These are phyloP conservation scores for Termitomyces sp. DNA, from an alignment of 768 basidiomycete species.

Conservation along the genomic window DNA sequence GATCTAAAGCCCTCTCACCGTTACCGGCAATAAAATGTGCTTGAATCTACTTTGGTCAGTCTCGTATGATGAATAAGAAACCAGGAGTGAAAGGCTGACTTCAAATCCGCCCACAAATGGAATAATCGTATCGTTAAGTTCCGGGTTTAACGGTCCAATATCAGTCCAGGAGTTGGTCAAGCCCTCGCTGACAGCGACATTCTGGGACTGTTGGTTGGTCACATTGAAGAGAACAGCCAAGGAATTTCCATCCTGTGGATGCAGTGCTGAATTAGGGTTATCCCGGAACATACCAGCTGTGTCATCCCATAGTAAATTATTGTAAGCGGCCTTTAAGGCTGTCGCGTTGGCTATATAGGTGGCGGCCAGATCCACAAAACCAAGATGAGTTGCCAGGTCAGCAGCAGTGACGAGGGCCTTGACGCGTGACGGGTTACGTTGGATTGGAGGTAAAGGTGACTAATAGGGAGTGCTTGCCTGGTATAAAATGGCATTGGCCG, in stretches of 20 bases:
- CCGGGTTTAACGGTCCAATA: constrained; percentile 40
- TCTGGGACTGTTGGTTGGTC: constrained; percentile 31
- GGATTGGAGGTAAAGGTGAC: background rate
- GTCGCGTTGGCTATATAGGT: constrained; percentile 28
- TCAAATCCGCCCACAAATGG: constrained; percentile 49
- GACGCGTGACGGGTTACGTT: constrained; percentile 12
- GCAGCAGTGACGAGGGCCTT: constrained; percentile 29
- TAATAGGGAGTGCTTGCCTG: constrained; percentile 17
- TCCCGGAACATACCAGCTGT: constrained; percentile 39
- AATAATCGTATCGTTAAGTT: constrained; percentile 45
- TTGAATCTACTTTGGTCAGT: constrained; percentile 31
- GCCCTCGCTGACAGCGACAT: constrained; percentile 34
- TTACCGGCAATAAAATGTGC: constrained; percentile 43
- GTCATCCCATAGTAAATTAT: constrained; percentile 38
- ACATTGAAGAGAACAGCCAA: constrained; percentile 42
- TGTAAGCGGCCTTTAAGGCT: constrained; percentile 33
- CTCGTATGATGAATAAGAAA: background rate
- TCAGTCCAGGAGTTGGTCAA: constrained; percentile 43
- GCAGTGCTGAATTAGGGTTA: constrained; percentile 33
- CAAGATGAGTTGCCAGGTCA: constrained; percentile 26
- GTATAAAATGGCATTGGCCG: constrained; percentile 41
- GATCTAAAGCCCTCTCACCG: constrained; percentile 39
- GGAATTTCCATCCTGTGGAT: constrained; percentile 46
- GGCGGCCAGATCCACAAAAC: constrained; percentile 16
- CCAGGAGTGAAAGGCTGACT: constrained; percentile 18